phyloP scores from a whole-genome alignment of 352 stramenopile species.

The Pythium oligandrum region DNA sequence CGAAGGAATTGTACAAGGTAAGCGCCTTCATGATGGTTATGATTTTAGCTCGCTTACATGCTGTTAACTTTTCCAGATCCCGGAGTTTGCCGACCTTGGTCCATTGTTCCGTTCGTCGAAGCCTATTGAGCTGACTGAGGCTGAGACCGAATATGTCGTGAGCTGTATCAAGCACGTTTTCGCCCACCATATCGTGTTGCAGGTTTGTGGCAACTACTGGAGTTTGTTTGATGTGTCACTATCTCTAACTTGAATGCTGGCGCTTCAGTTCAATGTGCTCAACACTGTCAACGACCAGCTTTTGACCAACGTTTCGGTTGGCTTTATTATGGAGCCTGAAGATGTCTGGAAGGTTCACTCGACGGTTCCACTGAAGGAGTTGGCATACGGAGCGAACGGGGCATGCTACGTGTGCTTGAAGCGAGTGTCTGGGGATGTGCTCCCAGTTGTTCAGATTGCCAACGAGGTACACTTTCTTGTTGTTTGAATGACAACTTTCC shows the following conservation, averaged over 20 bases:
- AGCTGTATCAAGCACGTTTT: conserved; percentile 97
- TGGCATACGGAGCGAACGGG: conserved; percentile 92
- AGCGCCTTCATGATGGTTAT: background rate
- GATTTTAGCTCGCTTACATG: too few relatives aligned
- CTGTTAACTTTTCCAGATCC: conserved; percentile 57
- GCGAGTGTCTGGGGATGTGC: conserved; percentile 62
- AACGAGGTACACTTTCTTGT: conserved; percentile 72
- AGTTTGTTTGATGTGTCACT: conserved; percentile 8
- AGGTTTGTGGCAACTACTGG: conserved; percentile 26
- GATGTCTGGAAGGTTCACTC: conserved; percentile 91
- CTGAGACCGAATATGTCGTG: conserved; percentile 98
- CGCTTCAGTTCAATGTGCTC: conserved; percentile 94
- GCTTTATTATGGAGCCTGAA: conserved; percentile 87
- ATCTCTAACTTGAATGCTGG: background rate
- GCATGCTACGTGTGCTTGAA: conserved; percentile 93
- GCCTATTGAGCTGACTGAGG: conserved; percentile 92
- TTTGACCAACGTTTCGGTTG: conserved; percentile 92
- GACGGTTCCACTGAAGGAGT: conserved; percentile 81
- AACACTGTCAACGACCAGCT: conserved; percentile 99
- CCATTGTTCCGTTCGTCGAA: conserved; percentile 91
- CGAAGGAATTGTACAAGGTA: conserved; percentile 93
- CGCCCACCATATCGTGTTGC: conserved; percentile 91
- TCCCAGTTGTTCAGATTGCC: conserved; percentile 86
- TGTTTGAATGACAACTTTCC: background rate
- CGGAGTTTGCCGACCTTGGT: conserved; percentile 92